phyloP scores from a whole-genome alignment of 495 filamentous ascomycete species.

The Penicillium coffeae region DNA sequence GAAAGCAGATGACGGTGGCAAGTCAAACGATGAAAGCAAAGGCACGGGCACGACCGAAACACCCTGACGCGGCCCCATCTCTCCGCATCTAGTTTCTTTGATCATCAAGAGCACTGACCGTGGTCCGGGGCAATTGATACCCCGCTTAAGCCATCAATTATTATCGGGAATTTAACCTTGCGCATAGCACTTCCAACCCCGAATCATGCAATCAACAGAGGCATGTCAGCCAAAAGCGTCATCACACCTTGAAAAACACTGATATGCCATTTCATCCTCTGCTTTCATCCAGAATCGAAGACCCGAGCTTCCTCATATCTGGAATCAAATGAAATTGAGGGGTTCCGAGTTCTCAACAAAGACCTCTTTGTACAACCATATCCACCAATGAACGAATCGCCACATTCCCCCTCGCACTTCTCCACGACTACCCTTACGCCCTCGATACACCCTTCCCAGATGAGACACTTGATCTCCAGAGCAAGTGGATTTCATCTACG shows the following conservation, averaged over 20 bases:
- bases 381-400: constrained; percentile 7
- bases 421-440: constrained; percentile 1
- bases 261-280: not conserved
- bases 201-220: too few species aligned
- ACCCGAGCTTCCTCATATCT: too few species aligned
- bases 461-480: too few species aligned
- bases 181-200: too few species aligned
- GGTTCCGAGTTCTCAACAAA: not conserved
- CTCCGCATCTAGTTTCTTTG: not conserved
- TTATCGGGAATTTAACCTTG: too few species aligned
- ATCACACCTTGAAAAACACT: not conserved
- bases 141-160: not conserved
- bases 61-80: not conserved
- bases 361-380: not conserved
- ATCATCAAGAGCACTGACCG: not conserved
- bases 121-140: not conserved
- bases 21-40: constrained; percentile 2
- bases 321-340: too few species aligned
- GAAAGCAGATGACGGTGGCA: not conserved
- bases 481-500: too few species aligned
- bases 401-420: not conserved
- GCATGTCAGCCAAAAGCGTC: not conserved
- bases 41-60: constrained; percentile 13
- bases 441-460: not conserved
- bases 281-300: not conserved